phyloP scores from a whole-genome alignment of 768 basidiomycete genomes.

The Chalciporus sphaerocephalus region DNA sequence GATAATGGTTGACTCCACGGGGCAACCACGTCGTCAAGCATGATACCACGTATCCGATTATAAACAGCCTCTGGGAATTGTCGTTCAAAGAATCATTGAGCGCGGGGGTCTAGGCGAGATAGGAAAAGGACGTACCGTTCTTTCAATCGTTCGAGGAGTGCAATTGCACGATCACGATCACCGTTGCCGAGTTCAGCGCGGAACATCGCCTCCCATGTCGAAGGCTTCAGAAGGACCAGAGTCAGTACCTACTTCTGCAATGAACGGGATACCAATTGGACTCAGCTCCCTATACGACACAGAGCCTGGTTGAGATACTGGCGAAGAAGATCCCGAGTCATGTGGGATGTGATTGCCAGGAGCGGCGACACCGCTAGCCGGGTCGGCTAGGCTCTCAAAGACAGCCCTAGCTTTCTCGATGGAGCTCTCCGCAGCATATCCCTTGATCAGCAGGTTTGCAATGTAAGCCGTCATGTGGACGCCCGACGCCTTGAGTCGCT shows the following conservation, averaged over 20 bases:
- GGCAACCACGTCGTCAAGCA: constrained; percentile 63
- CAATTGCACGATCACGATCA: constrained; percentile 63
- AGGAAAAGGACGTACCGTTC: constrained; percentile 46
- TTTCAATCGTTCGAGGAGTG: constrained; percentile 66
- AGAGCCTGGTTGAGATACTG: constrained; percentile 37
- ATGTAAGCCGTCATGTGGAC: constrained; percentile 95
- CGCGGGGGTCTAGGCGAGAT: background rate
- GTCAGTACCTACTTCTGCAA: background rate
- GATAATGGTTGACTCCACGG: constrained; percentile 34
- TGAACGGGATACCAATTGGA: background rate
- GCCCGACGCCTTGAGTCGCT: constrained; percentile 53
- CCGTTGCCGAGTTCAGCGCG: constrained; percentile 82
- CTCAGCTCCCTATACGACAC: constrained; percentile 34
- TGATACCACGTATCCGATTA: constrained; percentile 74
- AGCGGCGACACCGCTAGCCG: constrained; percentile 80
- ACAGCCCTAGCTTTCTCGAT: constrained; percentile 67
- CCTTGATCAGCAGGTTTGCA: constrained; percentile 62
- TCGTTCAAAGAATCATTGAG: constrained; percentile 27
- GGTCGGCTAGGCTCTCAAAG: constrained; percentile 80
- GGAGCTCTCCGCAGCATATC: constrained; percentile 61
- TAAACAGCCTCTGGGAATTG: constrained; percentile 76
- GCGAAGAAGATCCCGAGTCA: constrained; percentile 35
- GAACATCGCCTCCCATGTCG: constrained; percentile 95
- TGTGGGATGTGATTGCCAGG: constrained; percentile 83
- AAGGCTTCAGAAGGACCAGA: constrained; percentile 49